These are phyloP conservation scores for Eimeria sp. DNA, from an alignment of 169 alveolate species.

Conservation along the genomic window DNA sequence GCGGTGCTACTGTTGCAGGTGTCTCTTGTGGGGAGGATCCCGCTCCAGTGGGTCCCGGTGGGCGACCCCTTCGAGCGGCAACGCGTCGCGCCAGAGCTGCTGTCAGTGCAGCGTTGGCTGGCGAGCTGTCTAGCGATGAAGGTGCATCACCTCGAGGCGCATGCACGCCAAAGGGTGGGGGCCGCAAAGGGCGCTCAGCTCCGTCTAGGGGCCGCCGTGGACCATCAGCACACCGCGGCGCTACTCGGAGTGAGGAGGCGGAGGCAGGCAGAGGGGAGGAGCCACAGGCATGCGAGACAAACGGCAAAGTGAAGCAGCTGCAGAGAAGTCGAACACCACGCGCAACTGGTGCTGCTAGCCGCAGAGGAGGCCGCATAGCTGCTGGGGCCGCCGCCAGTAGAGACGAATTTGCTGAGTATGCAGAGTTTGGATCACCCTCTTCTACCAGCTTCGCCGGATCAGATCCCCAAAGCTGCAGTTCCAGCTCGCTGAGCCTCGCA, in stretches of 20 bases:
- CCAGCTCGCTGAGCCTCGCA: constrained; percentile 16
- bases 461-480: constrained; percentile 41
- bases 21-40: not conserved
- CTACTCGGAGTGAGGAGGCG: not conserved
- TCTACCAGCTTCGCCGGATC: constrained; percentile 52
- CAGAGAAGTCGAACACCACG: not conserved
- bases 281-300: not conserved
- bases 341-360: not conserved
- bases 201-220: not conserved
- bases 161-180: not conserved
- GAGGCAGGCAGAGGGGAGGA: not conserved
- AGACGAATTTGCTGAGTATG: not conserved
- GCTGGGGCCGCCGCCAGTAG: not conserved
- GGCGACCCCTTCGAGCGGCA: constrained; percentile 59
- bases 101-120: constrained; percentile 36
- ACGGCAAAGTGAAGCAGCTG: not conserved
- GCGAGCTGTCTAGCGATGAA: constrained; percentile 26
- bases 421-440: not conserved
- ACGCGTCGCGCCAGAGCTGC: constrained; percentile 58
- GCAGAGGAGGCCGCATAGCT: not conserved
- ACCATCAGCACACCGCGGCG: not conserved
- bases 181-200: not conserved
- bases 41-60: not conserved
- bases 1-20: not conserved
- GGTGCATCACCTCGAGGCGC: not conserved